These are phyloP conservation scores for Saccharum hybrid DNA, from an alignment of 202 grass and related monocot species.

Conservation along the genomic window DNA sequence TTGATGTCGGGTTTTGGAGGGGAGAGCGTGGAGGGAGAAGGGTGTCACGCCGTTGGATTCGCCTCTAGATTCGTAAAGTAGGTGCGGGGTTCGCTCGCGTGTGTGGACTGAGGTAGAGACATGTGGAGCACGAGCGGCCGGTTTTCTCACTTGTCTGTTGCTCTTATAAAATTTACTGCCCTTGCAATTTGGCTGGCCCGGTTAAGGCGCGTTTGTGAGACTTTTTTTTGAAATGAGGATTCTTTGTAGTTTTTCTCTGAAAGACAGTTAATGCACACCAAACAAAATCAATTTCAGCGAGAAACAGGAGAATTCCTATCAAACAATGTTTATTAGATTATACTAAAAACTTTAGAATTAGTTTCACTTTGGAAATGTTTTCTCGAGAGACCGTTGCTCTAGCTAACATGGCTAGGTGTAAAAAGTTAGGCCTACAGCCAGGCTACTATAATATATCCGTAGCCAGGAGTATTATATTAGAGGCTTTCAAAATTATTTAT, in stretches of 20 bases:
- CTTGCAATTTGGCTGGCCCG: too few species aligned
- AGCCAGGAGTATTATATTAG: too few species aligned
- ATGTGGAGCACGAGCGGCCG: constrained; percentile 16
- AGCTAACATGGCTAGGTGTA: not conserved
- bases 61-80: constrained; percentile 42
- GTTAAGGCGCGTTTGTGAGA: not conserved
- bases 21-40: constrained; percentile 2
- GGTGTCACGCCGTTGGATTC: constrained; percentile 7
- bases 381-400: not conserved
- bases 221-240: not conserved
- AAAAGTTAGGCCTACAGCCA: not conserved
- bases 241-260: not conserved
- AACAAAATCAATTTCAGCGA: not conserved
- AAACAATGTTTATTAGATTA: not conserved
- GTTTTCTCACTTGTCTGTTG: constrained; percentile 15
- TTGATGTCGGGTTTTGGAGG: constrained; percentile 14
- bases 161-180: not conserved
- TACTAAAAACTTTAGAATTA: not conserved
- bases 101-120: constrained; percentile 40
- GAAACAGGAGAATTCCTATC: not conserved
- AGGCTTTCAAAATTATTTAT: too few species aligned
- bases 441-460: too few species aligned
- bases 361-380: not conserved
- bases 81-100: not conserved
- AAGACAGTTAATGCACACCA: not conserved